Evolutionary conservation across 2,329 filamentous ascomycete species (phyloP).

Genomic region (Venturia nashicola): DNA sequence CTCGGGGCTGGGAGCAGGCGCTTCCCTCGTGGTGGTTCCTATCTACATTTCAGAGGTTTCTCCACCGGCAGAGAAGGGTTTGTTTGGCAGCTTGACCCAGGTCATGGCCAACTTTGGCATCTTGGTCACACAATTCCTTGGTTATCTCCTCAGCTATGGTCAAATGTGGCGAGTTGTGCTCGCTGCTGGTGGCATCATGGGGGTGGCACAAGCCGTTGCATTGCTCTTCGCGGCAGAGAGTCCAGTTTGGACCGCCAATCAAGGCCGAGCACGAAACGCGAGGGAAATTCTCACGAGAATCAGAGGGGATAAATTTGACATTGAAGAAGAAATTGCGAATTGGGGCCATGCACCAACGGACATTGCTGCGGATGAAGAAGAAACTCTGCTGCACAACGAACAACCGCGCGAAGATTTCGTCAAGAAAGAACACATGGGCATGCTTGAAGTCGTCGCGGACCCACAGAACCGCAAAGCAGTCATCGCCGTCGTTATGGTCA

Average conservation of each 20-base stretch:
- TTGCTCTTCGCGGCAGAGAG: slow-evolving; percentile 69
- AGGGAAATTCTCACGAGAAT: slow-evolving; percentile 61
- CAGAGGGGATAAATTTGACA: slow-evolving; percentile 54
- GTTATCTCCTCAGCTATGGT: slow-evolving; percentile 74
- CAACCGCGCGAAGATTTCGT: slow-evolving; percentile 13
- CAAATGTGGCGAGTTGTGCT: slow-evolving; percentile 77
- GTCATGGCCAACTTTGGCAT: slow-evolving; percentile 92
- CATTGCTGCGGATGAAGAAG: slow-evolving; percentile 46
- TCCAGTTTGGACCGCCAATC: slow-evolving; percentile 69
- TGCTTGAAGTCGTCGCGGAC: slow-evolving; percentile 49
- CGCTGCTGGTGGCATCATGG: slow-evolving; percentile 58
- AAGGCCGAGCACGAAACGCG: slow-evolving; percentile 49
- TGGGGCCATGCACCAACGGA: slow-evolving; percentile 22
- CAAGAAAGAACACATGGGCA: slow-evolving; percentile 25
- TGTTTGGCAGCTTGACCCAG: slow-evolving; percentile 78
- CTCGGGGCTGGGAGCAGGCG: slow-evolving; percentile 74
- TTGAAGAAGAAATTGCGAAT: slow-evolving; percentile 57
- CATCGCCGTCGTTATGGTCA: slow-evolving; percentile 79
- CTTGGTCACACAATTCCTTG: slow-evolving; percentile 66
- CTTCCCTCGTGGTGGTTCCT: slow-evolving; percentile 83
- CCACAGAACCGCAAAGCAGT: slow-evolving; percentile 67
- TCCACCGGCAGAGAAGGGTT: slow-evolving; percentile 54
- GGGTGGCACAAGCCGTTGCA: slow-evolving; percentile 52
- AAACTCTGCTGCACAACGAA: slow-evolving; percentile 47
- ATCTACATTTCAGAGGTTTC: slow-evolving; percentile 91